Base-by-base conservation (phyloP, 2,329 filamentous ascomycete species). In the Nothopassalora personata region DNA sequence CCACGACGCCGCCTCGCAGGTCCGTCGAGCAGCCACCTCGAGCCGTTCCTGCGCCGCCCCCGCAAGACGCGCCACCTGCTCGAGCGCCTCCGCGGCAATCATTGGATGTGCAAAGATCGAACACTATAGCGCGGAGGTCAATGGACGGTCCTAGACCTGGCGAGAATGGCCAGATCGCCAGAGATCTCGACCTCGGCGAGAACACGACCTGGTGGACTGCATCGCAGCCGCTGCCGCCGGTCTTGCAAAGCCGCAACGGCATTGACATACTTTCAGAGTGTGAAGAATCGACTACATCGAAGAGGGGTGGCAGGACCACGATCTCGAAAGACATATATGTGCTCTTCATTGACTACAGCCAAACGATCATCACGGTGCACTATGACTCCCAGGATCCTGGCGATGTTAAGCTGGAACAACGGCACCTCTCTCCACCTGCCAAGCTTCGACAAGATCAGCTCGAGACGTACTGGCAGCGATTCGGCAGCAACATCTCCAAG, bases 281-380 rank as follows among this genome's bases (percentile, higher is more conserved):
- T 23, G 90, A 96, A 64, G 90, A 97, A 71, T 85, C 86, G 1
- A 86, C 82, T 6, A 83, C 87, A 13, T 81, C 83, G 10, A 86
- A 86, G 64, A 83, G 86, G 13, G 87, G 87, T 30, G 86, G 89
- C 28, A 87, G 86, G 71, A 85, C 85, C 0, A 82, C 81, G 1
- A 79, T 96, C 19, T 89, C 87, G 6, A 92, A 92, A 65, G 86
- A 92, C 60, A 81, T 97, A 46, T 94, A 88, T 67, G 80, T 97
- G n/a, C 77, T 99, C 8, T 99, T 90, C 77, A 87, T 91, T 69
- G 94, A 99, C 76, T 99, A 99, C 74, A 97, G 92, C 18, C 94
- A 97, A 72, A 97, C 93, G 0, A 81, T 95, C 64, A 83, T 99
- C 68, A 91, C 87, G 0, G 89, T 87, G 18, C 86, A 82, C 53